These are phyloP conservation scores for Monosporascus sp. DNA, from an alignment of 2,329 filamentous ascomycete species.

Conservation along the genomic window DNA sequence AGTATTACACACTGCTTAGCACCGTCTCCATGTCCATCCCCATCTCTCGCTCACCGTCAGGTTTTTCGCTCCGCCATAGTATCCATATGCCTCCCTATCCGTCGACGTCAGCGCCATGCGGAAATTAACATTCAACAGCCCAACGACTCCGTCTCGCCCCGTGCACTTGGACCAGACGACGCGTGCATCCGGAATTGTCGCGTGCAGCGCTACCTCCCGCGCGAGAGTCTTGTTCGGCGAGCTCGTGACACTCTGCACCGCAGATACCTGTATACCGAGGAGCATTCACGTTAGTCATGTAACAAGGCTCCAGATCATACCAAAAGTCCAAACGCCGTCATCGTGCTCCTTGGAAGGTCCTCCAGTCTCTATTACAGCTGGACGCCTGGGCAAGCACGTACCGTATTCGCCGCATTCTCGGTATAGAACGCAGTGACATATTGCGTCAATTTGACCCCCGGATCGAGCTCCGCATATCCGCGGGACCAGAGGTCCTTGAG, in stretches of 20 bases:
- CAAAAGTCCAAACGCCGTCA: too few species aligned
- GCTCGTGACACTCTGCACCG: conserved; percentile 7
- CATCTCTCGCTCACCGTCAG: conserved; percentile 13
- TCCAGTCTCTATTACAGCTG: not conserved
- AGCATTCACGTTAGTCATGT: not conserved
- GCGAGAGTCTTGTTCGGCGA: conserved; percentile 4
- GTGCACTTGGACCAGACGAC: conserved; percentile 16
- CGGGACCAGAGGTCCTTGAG: conserved; percentile 15
- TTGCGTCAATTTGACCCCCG: conserved; percentile 13
- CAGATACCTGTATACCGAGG: conserved; percentile 1
- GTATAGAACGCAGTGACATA: conserved; percentile 17
- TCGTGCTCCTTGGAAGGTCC: not conserved
- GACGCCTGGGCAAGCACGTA: not conserved
- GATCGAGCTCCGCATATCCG: conserved; percentile 10
- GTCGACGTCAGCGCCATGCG: conserved; percentile 14
- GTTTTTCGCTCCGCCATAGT: conserved; percentile 13
- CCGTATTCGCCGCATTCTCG: conserved; percentile 13
- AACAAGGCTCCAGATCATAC: too few species aligned
- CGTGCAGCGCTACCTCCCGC: conserved; percentile 9
- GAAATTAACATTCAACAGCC: conserved; percentile 19
- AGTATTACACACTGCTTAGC: conserved; percentile 1
- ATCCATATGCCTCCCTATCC: conserved; percentile 6
- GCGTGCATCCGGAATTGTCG: conserved; percentile 8
- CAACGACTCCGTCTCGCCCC: not conserved
- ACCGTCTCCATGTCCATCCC: conserved; percentile 15